These are phyloP conservation scores for Calonectria pseudoreteaudii DNA, from an alignment of 2,329 filamentous ascomycete species.

Conservation along the genomic window DNA sequence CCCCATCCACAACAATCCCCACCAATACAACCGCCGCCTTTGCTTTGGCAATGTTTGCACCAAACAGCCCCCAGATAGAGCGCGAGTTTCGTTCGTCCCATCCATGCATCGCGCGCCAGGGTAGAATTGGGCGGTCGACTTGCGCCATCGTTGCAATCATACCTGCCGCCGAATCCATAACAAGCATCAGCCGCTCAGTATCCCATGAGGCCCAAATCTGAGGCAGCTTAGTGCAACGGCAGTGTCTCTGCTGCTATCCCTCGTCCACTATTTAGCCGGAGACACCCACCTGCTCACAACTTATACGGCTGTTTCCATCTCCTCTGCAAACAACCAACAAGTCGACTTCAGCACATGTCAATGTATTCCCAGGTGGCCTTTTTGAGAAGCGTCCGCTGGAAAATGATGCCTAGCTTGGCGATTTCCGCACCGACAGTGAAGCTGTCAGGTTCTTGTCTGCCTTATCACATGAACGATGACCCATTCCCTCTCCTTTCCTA, in stretches of 20 bases:
- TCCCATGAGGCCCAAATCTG: not conserved
- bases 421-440: too few relatives aligned
- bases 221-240: not conserved
- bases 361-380: not conserved
- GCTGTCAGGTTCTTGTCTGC: not conserved
- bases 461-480: not conserved
- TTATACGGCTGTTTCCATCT: not conserved
- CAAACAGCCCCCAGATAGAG: too few relatives aligned
- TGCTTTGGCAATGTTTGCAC: too few relatives aligned
- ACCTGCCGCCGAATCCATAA: too few relatives aligned
- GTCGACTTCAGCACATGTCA: fast-evolving
- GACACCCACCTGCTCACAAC: not conserved
- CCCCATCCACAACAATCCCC: too few relatives aligned
- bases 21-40: too few relatives aligned
- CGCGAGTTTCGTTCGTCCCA: too few relatives aligned
- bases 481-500: not conserved
- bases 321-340: not conserved
- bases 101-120: too few relatives aligned
- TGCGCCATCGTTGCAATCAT: too few relatives aligned
- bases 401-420: not conserved
- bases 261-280: not conserved
- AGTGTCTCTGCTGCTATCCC: not conserved
- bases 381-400: not conserved
- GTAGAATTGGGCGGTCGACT: too few relatives aligned
- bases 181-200: too few relatives aligned